Evolutionary conservation across 176 grass and related monocot genomes (phyloP).

Genomic region (Cenchrus purpureus): DNA sequence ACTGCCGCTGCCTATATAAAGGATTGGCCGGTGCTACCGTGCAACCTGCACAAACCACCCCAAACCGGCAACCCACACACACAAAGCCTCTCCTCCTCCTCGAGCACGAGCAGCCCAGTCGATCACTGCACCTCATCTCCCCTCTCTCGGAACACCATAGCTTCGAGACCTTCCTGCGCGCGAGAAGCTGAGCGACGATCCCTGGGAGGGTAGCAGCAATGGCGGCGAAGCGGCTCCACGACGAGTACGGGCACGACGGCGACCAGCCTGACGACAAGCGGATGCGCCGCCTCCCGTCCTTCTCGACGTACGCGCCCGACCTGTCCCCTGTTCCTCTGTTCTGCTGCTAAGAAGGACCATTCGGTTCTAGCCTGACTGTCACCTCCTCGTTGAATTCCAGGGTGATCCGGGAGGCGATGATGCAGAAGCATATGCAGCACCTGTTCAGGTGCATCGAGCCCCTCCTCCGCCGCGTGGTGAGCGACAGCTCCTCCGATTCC

Average conservation of each 20-base stretch:
- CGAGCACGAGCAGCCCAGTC: background rate
- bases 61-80: background rate
- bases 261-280: constrained; percentile 65
- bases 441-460: constrained; percentile 63
- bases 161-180: background rate
- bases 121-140: background rate
- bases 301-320: constrained; percentile 54
- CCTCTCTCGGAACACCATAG: background rate
- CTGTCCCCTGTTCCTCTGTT: background rate
- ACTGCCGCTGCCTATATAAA: constrained; percentile 37
- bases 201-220: constrained; percentile 23
- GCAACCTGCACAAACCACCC: constrained; percentile 18
- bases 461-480: constrained; percentile 78
- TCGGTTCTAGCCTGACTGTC: background rate
- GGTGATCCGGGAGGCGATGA: constrained; percentile 76
- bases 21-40: rapidly evolving
- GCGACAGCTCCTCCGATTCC: background rate
- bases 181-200: background rate
- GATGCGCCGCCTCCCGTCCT: constrained; percentile 63
- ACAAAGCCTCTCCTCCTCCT: background rate
- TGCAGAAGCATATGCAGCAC: constrained; percentile 57
- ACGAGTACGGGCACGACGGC: constrained; percentile 52
- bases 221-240: constrained; percentile 66
- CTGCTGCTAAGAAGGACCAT: background rate
- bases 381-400: constrained; percentile 37